phyloP scores from a whole-genome alignment of 306 rosid genomes.

The Castanea crenata region DNA sequence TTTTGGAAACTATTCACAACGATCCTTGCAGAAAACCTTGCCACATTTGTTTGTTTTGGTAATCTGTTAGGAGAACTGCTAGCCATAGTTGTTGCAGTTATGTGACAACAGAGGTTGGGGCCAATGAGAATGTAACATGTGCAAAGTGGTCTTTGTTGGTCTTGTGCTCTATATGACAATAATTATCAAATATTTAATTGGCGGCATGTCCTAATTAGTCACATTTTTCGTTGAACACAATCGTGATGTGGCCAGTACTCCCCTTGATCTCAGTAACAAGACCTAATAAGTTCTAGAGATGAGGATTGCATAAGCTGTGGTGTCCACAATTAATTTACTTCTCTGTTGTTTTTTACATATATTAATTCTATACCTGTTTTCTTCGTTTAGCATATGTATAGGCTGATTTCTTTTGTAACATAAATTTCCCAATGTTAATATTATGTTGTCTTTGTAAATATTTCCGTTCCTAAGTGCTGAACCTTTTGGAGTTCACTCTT shows the following conservation, averaged over 20 bases:
- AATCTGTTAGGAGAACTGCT: too few species aligned
- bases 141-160: background rate
- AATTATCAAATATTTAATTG: background rate
- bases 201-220: too few species aligned
- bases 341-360: background rate
- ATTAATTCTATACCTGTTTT: background rate
- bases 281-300: too few species aligned
- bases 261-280: too few species aligned
- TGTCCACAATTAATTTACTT: too few species aligned
- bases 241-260: too few species aligned
- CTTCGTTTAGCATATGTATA: background rate
- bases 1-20: background rate
- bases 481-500: background rate
- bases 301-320: too few species aligned
- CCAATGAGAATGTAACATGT: background rate
- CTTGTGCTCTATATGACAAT: background rate
- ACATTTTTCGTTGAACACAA: too few species aligned
- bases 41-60: background rate
- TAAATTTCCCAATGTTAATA: too few species aligned
- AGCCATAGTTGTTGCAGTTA: background rate
- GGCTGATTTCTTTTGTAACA: background rate
- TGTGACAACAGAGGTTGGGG: background rate
- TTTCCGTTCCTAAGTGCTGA: background rate
- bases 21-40: background rate
- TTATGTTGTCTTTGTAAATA: too few species aligned